These are phyloP conservation scores for Plantago major DNA, from an alignment of 257 asterid species.

Conservation along the genomic window DNA sequence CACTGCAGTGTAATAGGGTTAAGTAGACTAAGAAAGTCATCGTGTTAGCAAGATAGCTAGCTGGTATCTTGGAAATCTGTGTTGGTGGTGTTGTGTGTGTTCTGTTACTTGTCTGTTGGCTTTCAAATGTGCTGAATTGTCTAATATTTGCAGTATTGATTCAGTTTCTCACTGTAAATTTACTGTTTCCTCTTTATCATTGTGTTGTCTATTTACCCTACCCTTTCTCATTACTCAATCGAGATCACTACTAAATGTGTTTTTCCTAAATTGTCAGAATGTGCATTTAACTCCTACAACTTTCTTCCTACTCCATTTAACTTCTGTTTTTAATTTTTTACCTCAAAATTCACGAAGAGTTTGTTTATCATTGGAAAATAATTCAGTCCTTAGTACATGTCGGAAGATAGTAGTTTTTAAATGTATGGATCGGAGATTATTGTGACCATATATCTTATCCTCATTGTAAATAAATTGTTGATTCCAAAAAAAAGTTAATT, in stretches of 20 bases:
- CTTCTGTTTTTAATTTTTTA: not conserved
- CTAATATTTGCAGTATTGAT: constrained; percentile 31
- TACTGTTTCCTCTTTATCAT: not conserved
- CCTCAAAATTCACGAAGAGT: too few relatives aligned
- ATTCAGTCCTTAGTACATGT: too few relatives aligned
- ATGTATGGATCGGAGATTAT: too few relatives aligned
- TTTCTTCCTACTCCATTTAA: not conserved
- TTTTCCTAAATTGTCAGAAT: constrained; percentile 12
- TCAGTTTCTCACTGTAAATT: constrained; percentile 9
- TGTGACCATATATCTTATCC: too few relatives aligned
- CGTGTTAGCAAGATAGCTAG: not conserved
- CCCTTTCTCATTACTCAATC: not conserved
- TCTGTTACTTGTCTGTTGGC: constrained; percentile 37
- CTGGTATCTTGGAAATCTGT: constrained; percentile 19
- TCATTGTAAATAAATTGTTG: too few relatives aligned
- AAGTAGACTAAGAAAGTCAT: too few relatives aligned
- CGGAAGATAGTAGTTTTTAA: too few relatives aligned
- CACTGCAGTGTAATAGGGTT: too few relatives aligned
- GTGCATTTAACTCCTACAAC: not conserved
- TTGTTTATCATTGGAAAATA: too few relatives aligned
- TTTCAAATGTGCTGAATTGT: constrained; percentile 33
- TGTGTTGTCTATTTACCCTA: constrained; percentile 18
- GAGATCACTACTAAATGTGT: constrained; percentile 11
- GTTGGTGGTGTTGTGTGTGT: constrained; percentile 17
- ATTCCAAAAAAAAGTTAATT: too few relatives aligned